These are phyloP conservation scores for Russula sp. DNA, from an alignment of 768 basidiomycete species.

Conservation along the genomic window DNA sequence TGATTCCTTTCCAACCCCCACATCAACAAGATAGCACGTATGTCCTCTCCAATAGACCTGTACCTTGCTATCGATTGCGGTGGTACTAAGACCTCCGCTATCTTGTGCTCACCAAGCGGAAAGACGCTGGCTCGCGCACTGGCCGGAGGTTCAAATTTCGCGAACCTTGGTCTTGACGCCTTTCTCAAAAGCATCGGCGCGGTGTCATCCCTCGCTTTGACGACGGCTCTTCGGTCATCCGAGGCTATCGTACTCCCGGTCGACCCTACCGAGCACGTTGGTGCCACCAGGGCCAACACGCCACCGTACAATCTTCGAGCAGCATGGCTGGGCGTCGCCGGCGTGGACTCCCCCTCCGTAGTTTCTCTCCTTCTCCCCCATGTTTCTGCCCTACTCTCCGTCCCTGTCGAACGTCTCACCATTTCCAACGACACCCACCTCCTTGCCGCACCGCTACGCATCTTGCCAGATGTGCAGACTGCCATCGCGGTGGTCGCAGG, in stretches of 20 bases:
- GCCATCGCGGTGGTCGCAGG: constrained; percentile 75
- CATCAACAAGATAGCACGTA: not conserved
- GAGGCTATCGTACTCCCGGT: constrained; percentile 12
- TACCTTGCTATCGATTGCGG: constrained; percentile 86
- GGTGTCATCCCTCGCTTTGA: constrained; percentile 51
- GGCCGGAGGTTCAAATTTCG: constrained; percentile 81
- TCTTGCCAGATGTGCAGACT: constrained; percentile 50
- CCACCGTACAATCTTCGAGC: constrained; percentile 45
- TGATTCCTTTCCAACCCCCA: not conserved
- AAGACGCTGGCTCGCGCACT: constrained; percentile 58
- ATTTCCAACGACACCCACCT: constrained; percentile 83
- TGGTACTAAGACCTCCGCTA: constrained; percentile 81
- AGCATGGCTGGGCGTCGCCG: constrained; percentile 82
- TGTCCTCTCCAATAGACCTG: constrained; percentile 42
- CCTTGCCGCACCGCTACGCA: constrained; percentile 69
- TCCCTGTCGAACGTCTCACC: constrained; percentile 48
- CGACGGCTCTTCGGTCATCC: constrained; percentile 1
- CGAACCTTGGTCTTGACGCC: constrained; percentile 61
- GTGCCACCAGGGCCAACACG: not conserved
- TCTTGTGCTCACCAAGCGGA: constrained; percentile 54
- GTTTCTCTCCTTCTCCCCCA: constrained; percentile 48
- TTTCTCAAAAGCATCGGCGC: constrained; percentile 50
- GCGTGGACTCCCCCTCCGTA: constrained; percentile 68
- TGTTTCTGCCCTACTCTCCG: constrained; percentile 50
- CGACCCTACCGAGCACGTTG: not conserved